A percentile compares a stretch with the other conserved stretches of the same genome.
Conservation (phyloP, 495 filamentous ascomycete species). For the Aspergillus diversus region DNA sequence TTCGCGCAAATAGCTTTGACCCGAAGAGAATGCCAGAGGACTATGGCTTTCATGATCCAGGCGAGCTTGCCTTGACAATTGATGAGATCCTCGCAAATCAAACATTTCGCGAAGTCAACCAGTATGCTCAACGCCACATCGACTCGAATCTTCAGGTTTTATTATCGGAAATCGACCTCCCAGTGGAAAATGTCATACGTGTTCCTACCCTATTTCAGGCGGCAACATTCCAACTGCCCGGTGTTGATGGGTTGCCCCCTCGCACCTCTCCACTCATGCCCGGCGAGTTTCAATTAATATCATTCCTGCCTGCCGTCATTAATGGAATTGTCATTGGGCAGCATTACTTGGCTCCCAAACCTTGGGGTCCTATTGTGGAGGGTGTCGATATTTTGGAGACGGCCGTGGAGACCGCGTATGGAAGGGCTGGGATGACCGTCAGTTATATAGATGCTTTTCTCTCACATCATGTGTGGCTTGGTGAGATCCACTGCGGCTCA, state of each 20-base stretch:
- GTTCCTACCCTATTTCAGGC: conserved; percentile 1
- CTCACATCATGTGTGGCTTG: background rate
- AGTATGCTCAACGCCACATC: conserved; percentile 4
- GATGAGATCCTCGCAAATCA: conserved; percentile 1
- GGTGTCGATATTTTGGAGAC: conserved; percentile 11
- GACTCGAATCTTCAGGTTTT: conserved; percentile 9
- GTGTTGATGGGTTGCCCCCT: background rate
- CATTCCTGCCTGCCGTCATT: background rate
- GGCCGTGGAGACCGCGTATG: background rate
- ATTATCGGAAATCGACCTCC: background rate
- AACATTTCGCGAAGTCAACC: conserved; percentile 5
- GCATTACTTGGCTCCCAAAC: conserved; percentile 16
- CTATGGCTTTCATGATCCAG: background rate
- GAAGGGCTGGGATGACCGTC: background rate
- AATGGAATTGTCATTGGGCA: conserved; percentile 12
- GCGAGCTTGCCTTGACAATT: conserved; percentile 1
- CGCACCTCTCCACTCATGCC: conserved; percentile 1
- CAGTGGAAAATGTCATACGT: background rate
- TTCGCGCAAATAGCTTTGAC: conserved; percentile 1
- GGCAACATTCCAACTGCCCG: background rate
- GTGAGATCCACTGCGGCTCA: background rate
- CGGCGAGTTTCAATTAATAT: background rate
- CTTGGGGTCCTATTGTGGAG: conserved; percentile 14
- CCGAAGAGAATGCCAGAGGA: background rate
- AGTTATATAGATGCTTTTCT: background rate